These are phyloP conservation scores for Lepiota brunneoincarnata DNA, from an alignment of 768 basidiomycete genomes.

Conservation along the genomic window DNA sequence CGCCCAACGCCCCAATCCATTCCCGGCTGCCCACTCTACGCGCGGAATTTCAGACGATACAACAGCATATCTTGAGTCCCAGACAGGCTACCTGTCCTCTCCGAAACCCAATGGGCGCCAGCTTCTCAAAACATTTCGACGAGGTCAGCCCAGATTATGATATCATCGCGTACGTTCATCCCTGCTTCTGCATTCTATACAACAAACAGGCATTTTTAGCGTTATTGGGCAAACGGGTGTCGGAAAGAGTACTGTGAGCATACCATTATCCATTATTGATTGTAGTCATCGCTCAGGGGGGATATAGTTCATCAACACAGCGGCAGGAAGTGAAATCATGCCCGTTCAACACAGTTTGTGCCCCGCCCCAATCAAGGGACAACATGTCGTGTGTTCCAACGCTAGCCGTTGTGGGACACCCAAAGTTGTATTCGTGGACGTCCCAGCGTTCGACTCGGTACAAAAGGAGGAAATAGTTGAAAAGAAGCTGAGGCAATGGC, in stretches of 20 bases:
- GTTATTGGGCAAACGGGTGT: slow-evolving; percentile 7
- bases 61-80: neutral
- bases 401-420: neutral
- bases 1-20: too few relatives aligned
- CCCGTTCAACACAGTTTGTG: slow-evolving; percentile 3
- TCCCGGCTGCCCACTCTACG: too few relatives aligned
- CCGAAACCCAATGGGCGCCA: slow-evolving; percentile 3
- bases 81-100: neutral
- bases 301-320: slow-evolving; percentile 16
- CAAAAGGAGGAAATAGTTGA: slow-evolving; percentile 11
- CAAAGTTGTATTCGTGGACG: slow-evolving; percentile 15
- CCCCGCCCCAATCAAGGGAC: slow-evolving; percentile 7
- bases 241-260: slow-evolving; percentile 10
- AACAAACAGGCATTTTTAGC: neutral
- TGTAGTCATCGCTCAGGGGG: neutral
- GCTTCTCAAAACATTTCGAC: neutral
- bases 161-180: slow-evolving; percentile 8
- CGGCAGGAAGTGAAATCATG: slow-evolving; percentile 1
- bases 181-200: neutral
- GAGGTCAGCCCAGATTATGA: slow-evolving; percentile 1
- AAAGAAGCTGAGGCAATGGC: slow-evolving; percentile 11
- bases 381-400: slow-evolving; percentile 10
- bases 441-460: slow-evolving; percentile 13
- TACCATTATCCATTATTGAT: neutral
- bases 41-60: neutral